Evolutionary conservation across 768 basidiomycete genomes (phyloP), one percentile per base, ranked within the genome.

Genomic region (Lactarius akahatsu): DNA sequence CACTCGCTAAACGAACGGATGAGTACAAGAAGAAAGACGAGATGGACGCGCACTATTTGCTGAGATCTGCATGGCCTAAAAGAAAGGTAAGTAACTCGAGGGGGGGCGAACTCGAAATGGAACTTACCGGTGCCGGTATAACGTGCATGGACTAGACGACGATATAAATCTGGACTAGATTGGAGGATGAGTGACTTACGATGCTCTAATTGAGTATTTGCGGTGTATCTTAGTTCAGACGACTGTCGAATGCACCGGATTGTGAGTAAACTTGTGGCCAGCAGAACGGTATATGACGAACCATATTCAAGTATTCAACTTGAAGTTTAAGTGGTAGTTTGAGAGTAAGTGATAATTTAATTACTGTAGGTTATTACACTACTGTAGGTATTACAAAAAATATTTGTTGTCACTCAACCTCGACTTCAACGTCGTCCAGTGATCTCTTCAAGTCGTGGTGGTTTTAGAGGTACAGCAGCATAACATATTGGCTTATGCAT

Each of bases 171-270:
- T 38, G 55, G 47, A 40, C 64, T 57, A 41, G 56, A 59, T 26
- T 32, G 62, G 32, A 16, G 15, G 59, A 58, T n/a, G 32, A 34
- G 34, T 36, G 20, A 83, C 94, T 77, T 73, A 96, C 96, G 80
- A 78, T 97, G 95, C 77, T 97, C 94, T 32, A 96, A 78, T 76
- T 98, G 96, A 15, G 96, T 96, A 75, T 96, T 98, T 18, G 94
- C 94, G 0, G 96, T 98, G 74, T 98, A 97, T 72, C 96, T 83
- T 5, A 97, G 82, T 77, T 98, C 96, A 47, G 92, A 95, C 59
- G 91, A 91, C 91, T 93, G 72, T 63, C 9, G 64, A 56, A 57
- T 34, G 41, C 45, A 10, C 20, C 54, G 40, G 11, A n/a, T 20
- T n/a, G 26, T 65, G 41, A 65, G 30, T 43, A 26, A 23, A 50